Conservation (phyloP, 768 basidiomycete genomes). For the Lentinula boryana region DNA sequence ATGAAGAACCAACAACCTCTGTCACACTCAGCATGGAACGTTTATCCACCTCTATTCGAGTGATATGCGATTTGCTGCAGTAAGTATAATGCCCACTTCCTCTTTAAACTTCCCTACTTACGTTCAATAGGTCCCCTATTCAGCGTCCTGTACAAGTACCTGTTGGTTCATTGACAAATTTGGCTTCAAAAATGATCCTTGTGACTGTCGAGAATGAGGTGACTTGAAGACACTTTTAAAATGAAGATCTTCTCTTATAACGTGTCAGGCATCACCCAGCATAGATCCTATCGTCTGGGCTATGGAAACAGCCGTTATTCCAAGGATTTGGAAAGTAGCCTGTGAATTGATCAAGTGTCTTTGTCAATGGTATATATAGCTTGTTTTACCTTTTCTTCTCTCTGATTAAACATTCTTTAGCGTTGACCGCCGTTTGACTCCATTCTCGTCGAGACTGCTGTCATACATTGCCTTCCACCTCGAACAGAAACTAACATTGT, state of each 20-base stretch:
- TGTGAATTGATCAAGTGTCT: conserved; percentile 47
- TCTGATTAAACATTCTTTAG: conserved; percentile 18
- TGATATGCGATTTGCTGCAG: conserved; percentile 53
- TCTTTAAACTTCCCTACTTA: conserved; percentile 6
- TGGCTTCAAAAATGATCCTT: conserved; percentile 45
- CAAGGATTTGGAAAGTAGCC: conserved; percentile 46
- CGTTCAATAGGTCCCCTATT: conserved; percentile 36
- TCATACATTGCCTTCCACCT: conserved; percentile 52
- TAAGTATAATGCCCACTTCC: conserved; percentile 16
- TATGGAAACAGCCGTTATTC: conserved; percentile 49
- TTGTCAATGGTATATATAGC: conserved; percentile 34
- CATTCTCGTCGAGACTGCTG: conserved; percentile 49
- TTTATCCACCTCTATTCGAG: conserved; percentile 44
- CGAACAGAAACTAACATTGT: conserved; percentile 50
- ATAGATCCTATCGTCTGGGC: conserved; percentile 44
- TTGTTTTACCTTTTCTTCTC: background rate
- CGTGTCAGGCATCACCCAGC: conserved; percentile 37
- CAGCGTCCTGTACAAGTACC: conserved; percentile 66
- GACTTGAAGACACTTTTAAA: background rate
- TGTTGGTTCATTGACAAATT: conserved; percentile 51
- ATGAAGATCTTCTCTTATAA: background rate
- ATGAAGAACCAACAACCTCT: conserved; percentile 40
- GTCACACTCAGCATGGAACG: conserved; percentile 58
- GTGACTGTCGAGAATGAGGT: conserved; percentile 45
- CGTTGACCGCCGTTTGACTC: conserved; percentile 44